These are phyloP conservation scores for Triticum aestivum DNA, from an alignment of 176 grass and related monocot genomes.

Conservation along the genomic window IWGSC_CS_RefSeq_v2.1 NC_057814.1:554744021-554744520, in stretches of 20 bases:
- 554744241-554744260: background rate
- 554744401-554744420: constrained; percentile 57
- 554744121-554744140: constrained; percentile 69
- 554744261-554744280: constrained; percentile 22
- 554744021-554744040: background rate
- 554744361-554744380: constrained; percentile 83
- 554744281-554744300: constrained; percentile 58
- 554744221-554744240: background rate
- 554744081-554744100: constrained; percentile 50
- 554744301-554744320: constrained; percentile 59
- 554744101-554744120: constrained; percentile 61
- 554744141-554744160: constrained; percentile 62
- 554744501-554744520: constrained; percentile 60
- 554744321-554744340: constrained; percentile 73
- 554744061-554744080: background rate
- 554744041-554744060: constrained; percentile 11
- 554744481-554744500: constrained; percentile 75
- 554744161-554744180: constrained; percentile 54
- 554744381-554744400: constrained; percentile 82
- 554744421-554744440: constrained; percentile 90
- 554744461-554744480: constrained; percentile 81
- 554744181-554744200: constrained; percentile 58
- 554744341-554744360: constrained; percentile 56
- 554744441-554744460: constrained; percentile 49
- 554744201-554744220: constrained; percentile 12